Percentiles rank a stretch among this genome's conserved stretches.
Evolutionary conservation across 2,329 filamentous ascomycete genomes (phyloP).

Genomic region (Rhexocercosporidium sp.): DNA sequence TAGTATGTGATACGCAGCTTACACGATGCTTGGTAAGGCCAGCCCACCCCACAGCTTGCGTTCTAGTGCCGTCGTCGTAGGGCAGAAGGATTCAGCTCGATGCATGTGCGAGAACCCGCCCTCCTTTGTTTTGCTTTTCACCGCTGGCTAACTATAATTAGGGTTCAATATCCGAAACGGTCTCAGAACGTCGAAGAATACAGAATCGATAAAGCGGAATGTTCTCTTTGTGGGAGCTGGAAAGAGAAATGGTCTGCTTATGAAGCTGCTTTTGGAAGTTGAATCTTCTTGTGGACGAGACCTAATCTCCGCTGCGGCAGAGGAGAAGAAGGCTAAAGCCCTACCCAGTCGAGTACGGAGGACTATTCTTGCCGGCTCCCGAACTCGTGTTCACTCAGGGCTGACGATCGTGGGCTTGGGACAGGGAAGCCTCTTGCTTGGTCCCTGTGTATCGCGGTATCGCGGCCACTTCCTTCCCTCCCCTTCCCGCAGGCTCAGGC

Average conservation of each 20-base stretch:
- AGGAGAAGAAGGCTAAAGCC: neutral
- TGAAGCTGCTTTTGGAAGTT: neutral
- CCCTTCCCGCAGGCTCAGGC: constrained; percentile 2
- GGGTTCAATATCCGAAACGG: neutral
- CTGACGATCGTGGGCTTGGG: neutral
- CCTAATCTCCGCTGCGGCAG: neutral
- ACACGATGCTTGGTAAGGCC: constrained; percentile 7
- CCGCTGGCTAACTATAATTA: neutral
- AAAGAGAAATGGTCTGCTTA: neutral
- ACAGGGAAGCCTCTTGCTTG: neutral
- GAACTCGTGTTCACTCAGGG: constrained; percentile 7
- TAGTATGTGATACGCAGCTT: neutral
- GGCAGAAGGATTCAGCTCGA: neutral
- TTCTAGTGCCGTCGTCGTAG: neutral
- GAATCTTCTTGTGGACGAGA: neutral
- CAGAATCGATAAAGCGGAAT: neutral
- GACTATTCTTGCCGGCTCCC: neutral
- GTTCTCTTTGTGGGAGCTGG: neutral
- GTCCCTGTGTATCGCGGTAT: neutral
- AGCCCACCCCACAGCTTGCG: neutral
- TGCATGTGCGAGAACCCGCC: neutral
- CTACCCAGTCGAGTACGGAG: neutral
- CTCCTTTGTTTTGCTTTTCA: neutral
- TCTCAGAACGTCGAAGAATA: neutral
- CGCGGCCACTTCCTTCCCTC: constrained; percentile 3